Conservation (phyloP, 2,329 filamentous ascomycete genomes). For the Fusarium kyushuense region DNA sequence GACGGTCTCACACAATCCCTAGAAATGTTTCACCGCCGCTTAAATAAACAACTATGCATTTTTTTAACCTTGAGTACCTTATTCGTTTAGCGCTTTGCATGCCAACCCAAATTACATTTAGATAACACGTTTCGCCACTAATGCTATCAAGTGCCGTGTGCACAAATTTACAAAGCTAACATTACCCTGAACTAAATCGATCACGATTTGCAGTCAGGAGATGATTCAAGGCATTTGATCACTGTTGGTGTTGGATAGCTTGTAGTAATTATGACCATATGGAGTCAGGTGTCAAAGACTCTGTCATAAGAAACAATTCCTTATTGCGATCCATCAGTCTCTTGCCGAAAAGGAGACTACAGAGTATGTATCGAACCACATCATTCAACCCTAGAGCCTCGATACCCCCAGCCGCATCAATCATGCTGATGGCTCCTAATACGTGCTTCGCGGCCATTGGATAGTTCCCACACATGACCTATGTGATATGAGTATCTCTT, state of each 20-base stretch:
- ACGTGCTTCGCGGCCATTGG: conserved; percentile 17
- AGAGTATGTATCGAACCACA: conserved; percentile 7
- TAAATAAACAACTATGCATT: conserved; percentile 28
- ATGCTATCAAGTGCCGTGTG: not conserved
- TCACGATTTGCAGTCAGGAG: not conserved
- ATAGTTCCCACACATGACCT: conserved; percentile 17
- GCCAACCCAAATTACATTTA: not conserved
- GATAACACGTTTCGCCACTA: conserved; percentile 1
- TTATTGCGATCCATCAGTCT: conserved; percentile 11
- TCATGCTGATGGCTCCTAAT: conserved; percentile 12
- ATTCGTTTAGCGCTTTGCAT: conserved; percentile 7
- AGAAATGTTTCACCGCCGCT: conserved; percentile 5
- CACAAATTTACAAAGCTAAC: not conserved
- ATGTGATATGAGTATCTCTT: not conserved
- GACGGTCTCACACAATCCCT: conserved; percentile 7
- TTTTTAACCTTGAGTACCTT: conserved; percentile 32
- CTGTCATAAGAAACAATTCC: not conserved
- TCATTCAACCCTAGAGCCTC: not conserved
- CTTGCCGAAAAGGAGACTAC: conserved; percentile 15
- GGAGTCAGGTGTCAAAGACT: conserved; percentile 2
- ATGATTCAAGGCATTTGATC: not conserved
- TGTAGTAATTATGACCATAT: conserved; percentile 6
- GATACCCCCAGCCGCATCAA: not conserved
- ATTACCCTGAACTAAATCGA: not conserved
- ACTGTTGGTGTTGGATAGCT: not conserved